These are phyloP conservation scores for Nitzschia sp. DNA, from an alignment of 108 stramenopile genomes.

Conservation along the genomic window DNA sequence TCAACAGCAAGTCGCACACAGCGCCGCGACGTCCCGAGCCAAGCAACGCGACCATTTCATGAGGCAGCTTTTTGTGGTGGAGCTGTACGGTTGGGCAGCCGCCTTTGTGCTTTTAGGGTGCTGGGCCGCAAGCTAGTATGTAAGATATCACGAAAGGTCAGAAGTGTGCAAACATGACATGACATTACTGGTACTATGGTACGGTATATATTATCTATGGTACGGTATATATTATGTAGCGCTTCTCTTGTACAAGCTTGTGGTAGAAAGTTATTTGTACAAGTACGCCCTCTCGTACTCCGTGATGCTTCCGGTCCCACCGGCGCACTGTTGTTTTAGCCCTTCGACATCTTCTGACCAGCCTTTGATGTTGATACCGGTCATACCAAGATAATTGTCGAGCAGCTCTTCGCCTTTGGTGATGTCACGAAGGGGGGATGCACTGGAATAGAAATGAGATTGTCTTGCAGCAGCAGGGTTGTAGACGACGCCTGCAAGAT, in stretches of 20 bases:
- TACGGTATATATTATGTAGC: not conserved
- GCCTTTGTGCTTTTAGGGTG: conserved; percentile 61
- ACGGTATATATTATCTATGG: too few relatives aligned
- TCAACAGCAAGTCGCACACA: conserved; percentile 47
- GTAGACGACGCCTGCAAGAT: conserved; percentile 14
- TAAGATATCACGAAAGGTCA: too few relatives aligned
- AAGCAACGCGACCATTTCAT: conserved; percentile 27
- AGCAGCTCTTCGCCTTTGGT: conserved; percentile 30
- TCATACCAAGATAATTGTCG: conserved; percentile 6
- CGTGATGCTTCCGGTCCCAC: too few relatives aligned
- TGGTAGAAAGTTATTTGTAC: too few relatives aligned
- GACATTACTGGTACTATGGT: too few relatives aligned
- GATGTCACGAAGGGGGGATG: conserved; percentile 20
- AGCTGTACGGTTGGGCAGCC: conserved; percentile 54
- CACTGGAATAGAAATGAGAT: conserved; percentile 7
- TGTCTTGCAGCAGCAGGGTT: conserved; percentile 30
- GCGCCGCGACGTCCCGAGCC: conserved; percentile 32
- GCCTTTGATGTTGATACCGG: not conserved
- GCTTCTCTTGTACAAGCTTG: not conserved
- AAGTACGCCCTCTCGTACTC: too few relatives aligned
- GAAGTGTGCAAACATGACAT: too few relatives aligned
- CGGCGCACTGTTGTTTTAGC: not conserved
- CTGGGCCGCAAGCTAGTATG: conserved; percentile 34
- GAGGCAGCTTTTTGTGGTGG: conserved; percentile 46
- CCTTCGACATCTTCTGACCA: not conserved